Evolutionary conservation across 257 asterid genomes (phyloP), one percentile per base, ranked within the genome.

Genomic region (Apocynum venetum): DNA sequence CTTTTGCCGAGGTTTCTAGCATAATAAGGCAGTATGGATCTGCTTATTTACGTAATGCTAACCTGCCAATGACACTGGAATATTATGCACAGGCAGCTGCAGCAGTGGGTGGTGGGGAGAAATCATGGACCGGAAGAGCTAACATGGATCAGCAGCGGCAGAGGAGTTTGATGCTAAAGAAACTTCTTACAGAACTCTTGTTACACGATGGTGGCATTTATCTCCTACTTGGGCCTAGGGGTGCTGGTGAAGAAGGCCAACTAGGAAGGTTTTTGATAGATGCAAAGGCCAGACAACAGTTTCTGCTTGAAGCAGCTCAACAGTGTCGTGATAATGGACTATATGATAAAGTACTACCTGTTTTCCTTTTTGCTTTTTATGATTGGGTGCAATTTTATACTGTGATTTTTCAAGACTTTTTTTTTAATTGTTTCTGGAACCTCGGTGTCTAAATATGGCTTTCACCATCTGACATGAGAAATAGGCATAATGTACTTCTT

Each of bases 61-160:
- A 93, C 81, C 78, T 91, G 80, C 75, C 81, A 82, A 89, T 86
- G 93, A 96, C 97, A 41, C 82, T 96, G 72, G 99, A 96, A 78
- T 96, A 96, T 85, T 96, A 90, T 86, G 97, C 85, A 56, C 97
- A 95, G 84, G 97, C 99, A 81, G 96, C 98, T 72, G 97, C 99
- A 63, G 92, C 97, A 59, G 91, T 90, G 73, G 99, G 97, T 68
- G 99, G 98, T 76, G 99, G 99, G 63, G 91, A 87, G 73, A 79
- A 89, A 88, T 95, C 99, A 51, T 93, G 97, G 98, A 87, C 85
- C 73, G 97, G 97, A 57, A 89, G 93, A 87, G 88, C 92, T 86
- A 91, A 83, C 66, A 84, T 81, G 71, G 97, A 93, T 85, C 98
- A 93, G 85, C 96, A 90, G 78, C 89, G 98, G 80, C 97, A 90